Percentiles rank a stretch among this genome's conserved stretches.
These are phyloP conservation scores for Penicillium sclerotiorum DNA, from an alignment of 2,329 filamentous ascomycete species.

Conservation along the genomic window DNA sequence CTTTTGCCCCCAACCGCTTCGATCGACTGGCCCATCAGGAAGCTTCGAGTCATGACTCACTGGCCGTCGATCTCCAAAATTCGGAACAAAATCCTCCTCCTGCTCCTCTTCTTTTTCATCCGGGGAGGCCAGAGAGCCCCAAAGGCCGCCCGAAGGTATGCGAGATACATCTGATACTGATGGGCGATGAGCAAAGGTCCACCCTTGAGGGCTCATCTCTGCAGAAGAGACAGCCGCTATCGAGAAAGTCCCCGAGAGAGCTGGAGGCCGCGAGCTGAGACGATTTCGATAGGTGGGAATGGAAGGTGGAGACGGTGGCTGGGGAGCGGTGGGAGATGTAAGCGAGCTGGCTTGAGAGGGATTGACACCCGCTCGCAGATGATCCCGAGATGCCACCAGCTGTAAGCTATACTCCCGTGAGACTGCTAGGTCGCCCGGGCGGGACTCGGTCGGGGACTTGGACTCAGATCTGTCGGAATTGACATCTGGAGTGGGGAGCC, in stretches of 20 bases:
- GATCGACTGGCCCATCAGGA: slow-evolving; percentile 8
- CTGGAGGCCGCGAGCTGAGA: slow-evolving; percentile 28
- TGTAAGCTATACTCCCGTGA: slow-evolving; percentile 62
- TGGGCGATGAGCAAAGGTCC: slow-evolving; percentile 25
- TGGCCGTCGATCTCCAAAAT: slow-evolving; percentile 36
- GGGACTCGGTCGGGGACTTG: too few species aligned
- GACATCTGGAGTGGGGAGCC: slow-evolving; percentile 16
- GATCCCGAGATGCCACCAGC: slow-evolving; percentile 62
- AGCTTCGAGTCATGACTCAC: slow-evolving; percentile 17
- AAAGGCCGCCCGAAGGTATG: slow-evolving; percentile 36
- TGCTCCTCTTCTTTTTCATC: slow-evolving; percentile 23
- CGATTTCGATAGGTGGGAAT: slow-evolving; percentile 38
- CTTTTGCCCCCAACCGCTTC: slow-evolving; percentile 19
- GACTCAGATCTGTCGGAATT: too few species aligned
- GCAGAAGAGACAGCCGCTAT: slow-evolving; percentile 25
- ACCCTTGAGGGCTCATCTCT: slow-evolving; percentile 21
- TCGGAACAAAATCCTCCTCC: slow-evolving; percentile 40
- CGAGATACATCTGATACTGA: slow-evolving; percentile 22
- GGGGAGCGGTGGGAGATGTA: slow-evolving; percentile 24
- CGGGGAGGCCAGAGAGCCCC: slow-evolving; percentile 33
- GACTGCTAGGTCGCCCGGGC: too few species aligned
- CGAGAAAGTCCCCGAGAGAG: slow-evolving; percentile 29
- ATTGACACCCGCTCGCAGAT: slow-evolving; percentile 55
- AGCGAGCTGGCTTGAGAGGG: slow-evolving; percentile 31
- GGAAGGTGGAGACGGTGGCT: slow-evolving; percentile 24